These are phyloP conservation scores for Monosporascus cannonballus DNA, from an alignment of 2,329 filamentous ascomycete species.

Conservation along the genomic window DNA sequence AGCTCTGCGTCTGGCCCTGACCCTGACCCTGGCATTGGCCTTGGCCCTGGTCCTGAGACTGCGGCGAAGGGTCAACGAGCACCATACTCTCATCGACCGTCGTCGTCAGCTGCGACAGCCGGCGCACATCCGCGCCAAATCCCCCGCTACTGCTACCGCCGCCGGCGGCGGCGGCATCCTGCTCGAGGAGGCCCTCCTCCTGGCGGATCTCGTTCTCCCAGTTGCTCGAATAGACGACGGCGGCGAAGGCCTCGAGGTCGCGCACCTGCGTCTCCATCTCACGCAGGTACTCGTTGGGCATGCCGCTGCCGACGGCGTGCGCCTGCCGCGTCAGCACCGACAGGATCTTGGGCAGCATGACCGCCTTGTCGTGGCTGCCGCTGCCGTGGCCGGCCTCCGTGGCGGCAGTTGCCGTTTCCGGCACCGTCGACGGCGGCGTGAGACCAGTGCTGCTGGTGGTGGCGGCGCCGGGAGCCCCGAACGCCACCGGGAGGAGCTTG, in stretches of 20 bases:
- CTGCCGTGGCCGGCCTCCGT: constrained; percentile 8
- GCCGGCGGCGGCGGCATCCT: constrained; percentile 14
- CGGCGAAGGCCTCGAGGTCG: constrained; percentile 77
- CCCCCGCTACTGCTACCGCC: constrained; percentile 1
- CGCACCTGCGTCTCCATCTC: constrained; percentile 65
- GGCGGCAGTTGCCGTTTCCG: neutral
- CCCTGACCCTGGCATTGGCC: constrained; percentile 5
- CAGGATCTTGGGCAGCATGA: constrained; percentile 77
- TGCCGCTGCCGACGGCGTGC: constrained; percentile 77
- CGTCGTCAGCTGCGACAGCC: constrained; percentile 7
- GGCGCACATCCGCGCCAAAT: neutral
- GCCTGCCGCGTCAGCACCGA: constrained; percentile 89
- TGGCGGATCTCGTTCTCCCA: constrained; percentile 62
- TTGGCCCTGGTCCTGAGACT: neutral
- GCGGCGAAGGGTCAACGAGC: constrained; percentile 35
- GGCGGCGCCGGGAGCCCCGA: constrained; percentile 49
- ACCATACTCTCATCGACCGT: constrained; percentile 45
- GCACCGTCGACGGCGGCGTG: constrained; percentile 1
- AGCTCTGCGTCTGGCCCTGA: constrained; percentile 27
- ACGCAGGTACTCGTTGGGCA: constrained; percentile 63
- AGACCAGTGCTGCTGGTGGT: constrained; percentile 37
- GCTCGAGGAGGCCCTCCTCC: constrained; percentile 25
- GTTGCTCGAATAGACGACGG: constrained; percentile 82
- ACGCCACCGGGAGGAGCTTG: constrained; percentile 74
- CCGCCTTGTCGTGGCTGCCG: constrained; percentile 47